Evolutionary conservation across 345 rosid species (phyloP).

Genomic region (Rhodamnia rubescens): DNA sequence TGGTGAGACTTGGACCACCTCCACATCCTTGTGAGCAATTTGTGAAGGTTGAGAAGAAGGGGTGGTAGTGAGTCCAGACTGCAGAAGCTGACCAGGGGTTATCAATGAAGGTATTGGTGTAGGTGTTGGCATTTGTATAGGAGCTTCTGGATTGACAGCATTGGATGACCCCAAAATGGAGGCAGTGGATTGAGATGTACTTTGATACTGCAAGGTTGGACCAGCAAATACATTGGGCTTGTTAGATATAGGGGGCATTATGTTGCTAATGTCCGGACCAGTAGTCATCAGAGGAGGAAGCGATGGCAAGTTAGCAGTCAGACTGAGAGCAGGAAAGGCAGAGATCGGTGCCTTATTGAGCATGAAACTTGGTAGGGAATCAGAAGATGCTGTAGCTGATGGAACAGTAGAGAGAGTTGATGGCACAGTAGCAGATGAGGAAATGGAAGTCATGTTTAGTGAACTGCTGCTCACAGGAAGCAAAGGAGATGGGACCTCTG

Average conservation of each 20-base stretch:
- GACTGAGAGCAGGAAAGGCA: slow-evolving; percentile 30
- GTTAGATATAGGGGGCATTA: slow-evolving; percentile 24
- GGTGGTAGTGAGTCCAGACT: slow-evolving; percentile 22
- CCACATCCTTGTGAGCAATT: slow-evolving; percentile 51
- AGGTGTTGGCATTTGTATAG: slow-evolving; percentile 21
- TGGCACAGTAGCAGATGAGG: slow-evolving; percentile 26
- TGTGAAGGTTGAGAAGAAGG: slow-evolving; percentile 11
- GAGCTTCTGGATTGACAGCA: slow-evolving; percentile 17
- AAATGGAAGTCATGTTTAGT: slow-evolving; percentile 20
- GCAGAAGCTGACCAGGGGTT: slow-evolving; percentile 65
- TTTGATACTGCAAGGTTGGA: slow-evolving; percentile 37
- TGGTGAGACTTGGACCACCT: slow-evolving; percentile 57
- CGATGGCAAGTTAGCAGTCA: slow-evolving; percentile 33
- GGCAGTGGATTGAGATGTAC: slow-evolving; percentile 24
- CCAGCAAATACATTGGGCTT: slow-evolving; percentile 33
- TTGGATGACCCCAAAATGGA: slow-evolving; percentile 28
- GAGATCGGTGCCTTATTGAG: slow-evolving; percentile 33
- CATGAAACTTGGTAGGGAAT: slow-evolving; percentile 35
- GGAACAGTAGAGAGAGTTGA: slow-evolving; percentile 1
- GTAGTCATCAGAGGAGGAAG: slow-evolving; percentile 39
- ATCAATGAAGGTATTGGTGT: slow-evolving; percentile 49
- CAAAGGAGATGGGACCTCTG: slow-evolving; percentile 37
- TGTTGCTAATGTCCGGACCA: slow-evolving; percentile 30
- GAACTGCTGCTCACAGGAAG: slow-evolving; percentile 28
- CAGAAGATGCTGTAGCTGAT: slow-evolving; percentile 42